These are phyloP conservation scores for Curvularia eragrostidis DNA, from an alignment of 2,329 filamentous ascomycete species.

Conservation along the genomic window DNA sequence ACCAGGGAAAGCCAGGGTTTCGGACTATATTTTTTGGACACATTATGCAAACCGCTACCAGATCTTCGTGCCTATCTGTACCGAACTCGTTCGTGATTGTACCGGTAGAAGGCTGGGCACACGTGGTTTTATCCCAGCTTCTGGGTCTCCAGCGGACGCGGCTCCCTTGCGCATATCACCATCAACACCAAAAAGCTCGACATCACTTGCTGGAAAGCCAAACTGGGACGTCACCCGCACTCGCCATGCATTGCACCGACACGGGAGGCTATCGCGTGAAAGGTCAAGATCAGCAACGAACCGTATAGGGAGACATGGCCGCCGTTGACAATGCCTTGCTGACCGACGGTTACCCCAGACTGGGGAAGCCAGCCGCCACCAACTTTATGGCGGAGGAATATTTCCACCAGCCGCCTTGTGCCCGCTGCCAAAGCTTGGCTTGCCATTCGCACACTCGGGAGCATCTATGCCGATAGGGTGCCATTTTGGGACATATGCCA, in stretches of 20 bases:
- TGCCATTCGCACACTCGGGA: slow-evolving; percentile 30
- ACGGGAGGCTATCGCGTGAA: slow-evolving; percentile 13
- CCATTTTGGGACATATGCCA: slow-evolving; percentile 26
- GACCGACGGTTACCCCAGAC: slow-evolving; percentile 8
- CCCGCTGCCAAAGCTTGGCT: slow-evolving; percentile 23
- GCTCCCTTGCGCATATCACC: slow-evolving; percentile 12
- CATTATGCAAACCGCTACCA: slow-evolving; percentile 14
- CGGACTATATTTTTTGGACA: slow-evolving; percentile 10
- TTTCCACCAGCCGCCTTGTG: slow-evolving; percentile 32
- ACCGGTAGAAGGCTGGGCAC: slow-evolving; percentile 26
- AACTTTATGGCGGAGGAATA: slow-evolving; percentile 25
- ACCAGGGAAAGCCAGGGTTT: slow-evolving; percentile 19
- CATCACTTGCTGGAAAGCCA: slow-evolving; percentile 11
- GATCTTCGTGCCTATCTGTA: slow-evolving; percentile 30
- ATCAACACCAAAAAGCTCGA: slow-evolving; percentile 16
- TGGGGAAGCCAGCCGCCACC: slow-evolving; percentile 22
- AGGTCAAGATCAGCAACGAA: slow-evolving; percentile 7
- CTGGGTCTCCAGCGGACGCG: slow-evolving; percentile 20
- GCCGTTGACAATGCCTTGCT: slow-evolving; percentile 13
- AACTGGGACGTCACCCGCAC: slow-evolving; percentile 13
- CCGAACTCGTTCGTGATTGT: slow-evolving; percentile 30
- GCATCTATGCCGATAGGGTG: slow-evolving; percentile 29
- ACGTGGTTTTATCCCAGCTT: slow-evolving; percentile 25
- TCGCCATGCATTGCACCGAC: slow-evolving; percentile 33
- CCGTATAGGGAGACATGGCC: slow-evolving; percentile 16